These are phyloP conservation scores for Penicillium sp. DNA, from an alignment of 2,329 filamentous ascomycete genomes.

Conservation along the genomic window DNA sequence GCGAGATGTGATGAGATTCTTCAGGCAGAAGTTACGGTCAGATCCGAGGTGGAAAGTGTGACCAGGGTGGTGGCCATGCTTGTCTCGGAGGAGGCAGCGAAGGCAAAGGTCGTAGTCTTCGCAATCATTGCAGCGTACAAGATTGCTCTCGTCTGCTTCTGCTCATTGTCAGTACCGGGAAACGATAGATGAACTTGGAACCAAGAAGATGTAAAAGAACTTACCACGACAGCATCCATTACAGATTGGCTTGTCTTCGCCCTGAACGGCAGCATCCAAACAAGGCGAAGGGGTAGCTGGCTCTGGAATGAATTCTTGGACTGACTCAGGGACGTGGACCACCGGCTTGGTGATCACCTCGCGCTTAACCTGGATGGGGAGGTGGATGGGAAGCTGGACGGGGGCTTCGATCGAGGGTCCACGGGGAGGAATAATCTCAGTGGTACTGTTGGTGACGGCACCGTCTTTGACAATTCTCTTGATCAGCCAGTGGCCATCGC, in stretches of 20 bases:
- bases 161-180: conserved; percentile 20
- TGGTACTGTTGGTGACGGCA: conserved; percentile 78
- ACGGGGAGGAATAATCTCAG: conserved; percentile 75
- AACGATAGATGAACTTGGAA: not conserved
- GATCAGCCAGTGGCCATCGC: conserved; percentile 86
- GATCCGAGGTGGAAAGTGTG: conserved; percentile 69
- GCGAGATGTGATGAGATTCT: conserved; percentile 63
- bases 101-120: conserved; percentile 93
- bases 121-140: conserved; percentile 82
- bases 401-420: conserved; percentile 38
- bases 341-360: conserved; percentile 18
- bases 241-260: conserved; percentile 49
- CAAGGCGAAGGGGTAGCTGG: conserved; percentile 15
- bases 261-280: conserved; percentile 19
- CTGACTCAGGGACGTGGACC: conserved; percentile 13
- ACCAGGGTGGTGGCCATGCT: conserved; percentile 87
- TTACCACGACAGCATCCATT: conserved; percentile 67
- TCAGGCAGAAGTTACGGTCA: conserved; percentile 58
- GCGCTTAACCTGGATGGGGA: conserved; percentile 4
- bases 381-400: not conserved
- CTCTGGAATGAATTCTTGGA: conserved; percentile 24
- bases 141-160: conserved; percentile 74
- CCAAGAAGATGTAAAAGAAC: conserved; percentile 14
- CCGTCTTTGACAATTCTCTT: conserved; percentile 82
- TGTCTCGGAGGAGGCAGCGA: conserved; percentile 70